Base-by-base conservation (phyloP, 768 basidiomycete species). In the Rhizopogon rudus region DNA sequence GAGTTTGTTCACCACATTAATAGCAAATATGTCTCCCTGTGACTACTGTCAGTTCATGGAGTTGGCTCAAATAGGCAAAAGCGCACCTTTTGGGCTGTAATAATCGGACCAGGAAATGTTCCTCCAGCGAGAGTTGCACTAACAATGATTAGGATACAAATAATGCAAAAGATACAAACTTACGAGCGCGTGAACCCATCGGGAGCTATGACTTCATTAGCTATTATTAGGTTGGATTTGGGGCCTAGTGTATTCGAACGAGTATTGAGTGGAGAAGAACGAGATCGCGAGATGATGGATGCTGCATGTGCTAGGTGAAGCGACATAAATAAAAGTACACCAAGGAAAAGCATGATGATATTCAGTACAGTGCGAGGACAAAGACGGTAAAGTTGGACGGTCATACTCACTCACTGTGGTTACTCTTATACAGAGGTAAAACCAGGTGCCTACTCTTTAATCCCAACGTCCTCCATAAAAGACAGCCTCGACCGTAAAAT, bases 181-280 rank as follows among this genome's bases (percentile, higher is more conserved):
- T 48, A 76, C 76, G 74, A 71, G 56, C 79, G 71, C 48, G 58
- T 59, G 56, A 77, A 80, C 17, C 81, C 79, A 70, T 82, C 81
- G 3, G 81, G 81, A 22, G 75, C 57, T 50, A 81, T 73, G 28
- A 59, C 44, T 25, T 58, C 60, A 61, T 79, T 80, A 5, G 67
- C 65, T 29, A 81, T 71, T n/a, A 65, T 62, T 6, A 81, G 22
- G 35, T 73, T 66, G 22, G 63, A 57, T 29, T 33, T 31, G 2
- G 65, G 40, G 28, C 65, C 65, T 10, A 67, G 54, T 14, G 64
- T 53, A 14, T 39, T 53, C 5, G 50, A 33, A 8, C 14, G 25
- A n/a, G 35, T 39, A 33, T 29, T 49, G 40, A 59, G 52, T 10
- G 64, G 57, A 12, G 6, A 16, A 3, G 56, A 16, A 29, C 29